Evolutionary conservation across 108 stramenopile genomes (phyloP).

Genomic region (Asterionellopsis glacialis): DNA sequence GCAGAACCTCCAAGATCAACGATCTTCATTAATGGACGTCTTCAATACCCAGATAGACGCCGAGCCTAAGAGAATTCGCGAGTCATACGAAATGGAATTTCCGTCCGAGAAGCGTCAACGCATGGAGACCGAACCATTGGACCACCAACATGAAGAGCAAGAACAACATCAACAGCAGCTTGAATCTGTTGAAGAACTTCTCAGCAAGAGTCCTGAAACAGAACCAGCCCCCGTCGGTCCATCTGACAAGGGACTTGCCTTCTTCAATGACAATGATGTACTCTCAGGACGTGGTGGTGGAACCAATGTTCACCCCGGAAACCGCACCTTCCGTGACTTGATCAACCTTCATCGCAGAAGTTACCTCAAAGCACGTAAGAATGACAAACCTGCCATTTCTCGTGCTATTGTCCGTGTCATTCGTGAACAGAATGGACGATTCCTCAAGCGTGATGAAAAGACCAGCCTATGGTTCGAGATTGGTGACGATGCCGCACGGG

Average conservation of each 20-base stretch:
- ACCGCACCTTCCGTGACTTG: constrained; percentile 45
- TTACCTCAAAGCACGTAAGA: constrained; percentile 39
- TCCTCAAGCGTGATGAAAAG: constrained; percentile 71
- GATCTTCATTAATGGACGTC: too few relatives aligned
- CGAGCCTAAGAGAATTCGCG: too few relatives aligned
- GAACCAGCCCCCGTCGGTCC: constrained; percentile 17
- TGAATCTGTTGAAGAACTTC: too few relatives aligned
- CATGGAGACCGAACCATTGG: too few relatives aligned
- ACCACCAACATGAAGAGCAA: too few relatives aligned
- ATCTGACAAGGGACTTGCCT: constrained; percentile 38
- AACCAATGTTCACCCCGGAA: constrained; percentile 51
- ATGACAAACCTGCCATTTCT: constrained; percentile 59
- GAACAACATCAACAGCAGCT: too few relatives aligned
- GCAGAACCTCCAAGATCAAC: too few relatives aligned
- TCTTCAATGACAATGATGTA: constrained; percentile 62
- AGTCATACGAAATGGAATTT: too few relatives aligned
- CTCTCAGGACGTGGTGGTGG: constrained; percentile 66
- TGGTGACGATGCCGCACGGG: constrained; percentile 61
- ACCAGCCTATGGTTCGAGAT: constrained; percentile 53
- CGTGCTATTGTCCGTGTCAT: constrained; percentile 59
- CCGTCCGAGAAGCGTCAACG: too few relatives aligned
- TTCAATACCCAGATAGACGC: too few relatives aligned
- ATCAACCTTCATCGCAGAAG: constrained; percentile 25
- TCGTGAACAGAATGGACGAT: constrained; percentile 57
- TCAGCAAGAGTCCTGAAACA: too few relatives aligned